phyloP scores from a whole-genome alignment of 108 stramenopile species.

The Skeletonema menzelii region DNA sequence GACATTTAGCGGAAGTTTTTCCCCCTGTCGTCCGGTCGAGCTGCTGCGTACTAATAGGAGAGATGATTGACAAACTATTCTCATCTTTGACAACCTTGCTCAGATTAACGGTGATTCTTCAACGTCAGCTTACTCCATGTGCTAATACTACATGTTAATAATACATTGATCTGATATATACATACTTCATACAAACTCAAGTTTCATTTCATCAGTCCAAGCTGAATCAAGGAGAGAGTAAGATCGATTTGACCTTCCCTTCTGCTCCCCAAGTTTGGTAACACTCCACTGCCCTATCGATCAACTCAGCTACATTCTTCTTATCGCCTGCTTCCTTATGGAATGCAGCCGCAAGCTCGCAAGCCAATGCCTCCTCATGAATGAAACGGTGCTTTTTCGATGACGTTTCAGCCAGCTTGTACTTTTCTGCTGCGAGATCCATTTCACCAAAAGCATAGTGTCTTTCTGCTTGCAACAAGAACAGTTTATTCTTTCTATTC shows the following conservation, averaged over 20 bases:
- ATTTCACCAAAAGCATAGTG: conserved; percentile 7
- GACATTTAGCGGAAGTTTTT: too few species aligned
- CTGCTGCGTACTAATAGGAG: too few species aligned
- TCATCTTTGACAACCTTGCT: too few species aligned
- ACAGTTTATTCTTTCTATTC: conserved; percentile 16
- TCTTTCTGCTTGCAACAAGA: conserved; percentile 8
- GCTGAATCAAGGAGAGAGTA: too few species aligned
- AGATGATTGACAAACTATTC: too few species aligned
- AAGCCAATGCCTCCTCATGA: background rate
- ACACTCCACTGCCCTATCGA: background rate
- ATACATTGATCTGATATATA: too few species aligned
- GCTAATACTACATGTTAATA: too few species aligned
- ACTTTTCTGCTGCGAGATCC: background rate
- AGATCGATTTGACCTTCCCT: background rate
- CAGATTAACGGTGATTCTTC: too few species aligned
- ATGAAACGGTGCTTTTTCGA: background rate
- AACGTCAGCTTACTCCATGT: too few species aligned
- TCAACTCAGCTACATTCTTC: background rate
- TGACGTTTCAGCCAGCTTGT: background rate
- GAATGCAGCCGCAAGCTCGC: background rate
- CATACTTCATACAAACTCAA: too few species aligned
- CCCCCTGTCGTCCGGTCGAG: too few species aligned
- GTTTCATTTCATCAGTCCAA: too few species aligned
- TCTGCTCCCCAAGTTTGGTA: background rate
- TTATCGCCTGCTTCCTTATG: background rate